Evolutionary conservation across 2,329 filamentous ascomycete genomes (phyloP).

Genomic region (Stemphylium beticola): DNA sequence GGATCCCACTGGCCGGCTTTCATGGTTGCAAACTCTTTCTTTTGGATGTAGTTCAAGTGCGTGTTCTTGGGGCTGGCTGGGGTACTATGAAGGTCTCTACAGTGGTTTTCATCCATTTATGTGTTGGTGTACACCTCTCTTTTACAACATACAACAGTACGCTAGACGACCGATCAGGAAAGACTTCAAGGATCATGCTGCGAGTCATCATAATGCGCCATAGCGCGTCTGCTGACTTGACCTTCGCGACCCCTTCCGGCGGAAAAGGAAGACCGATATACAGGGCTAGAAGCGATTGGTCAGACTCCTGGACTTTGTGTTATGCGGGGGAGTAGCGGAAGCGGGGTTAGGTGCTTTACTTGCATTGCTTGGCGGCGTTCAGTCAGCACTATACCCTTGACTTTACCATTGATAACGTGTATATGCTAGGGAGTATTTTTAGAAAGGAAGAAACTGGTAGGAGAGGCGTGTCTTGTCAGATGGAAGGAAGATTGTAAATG

Average conservation of each 20-base stretch:
- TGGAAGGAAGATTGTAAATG: too few relatives aligned
- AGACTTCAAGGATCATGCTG: too few relatives aligned
- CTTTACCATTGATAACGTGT: too few relatives aligned
- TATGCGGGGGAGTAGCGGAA: not conserved
- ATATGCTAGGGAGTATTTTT: too few relatives aligned
- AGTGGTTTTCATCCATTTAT: too few relatives aligned
- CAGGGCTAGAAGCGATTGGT: not conserved
- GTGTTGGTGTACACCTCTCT: too few relatives aligned
- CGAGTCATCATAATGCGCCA: conserved; percentile 1
- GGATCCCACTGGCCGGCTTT: conserved; percentile 15
- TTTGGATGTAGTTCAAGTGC: not conserved
- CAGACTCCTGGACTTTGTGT: not conserved
- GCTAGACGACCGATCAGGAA: too few relatives aligned
- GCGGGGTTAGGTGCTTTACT: not conserved
- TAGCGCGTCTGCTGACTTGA: conserved; percentile 1
- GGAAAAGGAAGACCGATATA: not conserved
- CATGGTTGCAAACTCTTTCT: not conserved
- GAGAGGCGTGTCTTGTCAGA: too few relatives aligned
- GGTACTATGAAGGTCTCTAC: not conserved
- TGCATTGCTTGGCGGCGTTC: not conserved
- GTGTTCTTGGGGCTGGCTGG: too few relatives aligned
- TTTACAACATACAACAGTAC: too few relatives aligned
- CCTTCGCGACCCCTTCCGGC: not conserved
- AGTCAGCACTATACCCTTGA: too few relatives aligned
- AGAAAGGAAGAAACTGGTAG: too few relatives aligned